Evolutionary conservation across 1,284 basidiomycete genomes (phyloP), one percentile per base, ranked within the genome.

Genomic region (Pseudozyma pruni): DNA sequence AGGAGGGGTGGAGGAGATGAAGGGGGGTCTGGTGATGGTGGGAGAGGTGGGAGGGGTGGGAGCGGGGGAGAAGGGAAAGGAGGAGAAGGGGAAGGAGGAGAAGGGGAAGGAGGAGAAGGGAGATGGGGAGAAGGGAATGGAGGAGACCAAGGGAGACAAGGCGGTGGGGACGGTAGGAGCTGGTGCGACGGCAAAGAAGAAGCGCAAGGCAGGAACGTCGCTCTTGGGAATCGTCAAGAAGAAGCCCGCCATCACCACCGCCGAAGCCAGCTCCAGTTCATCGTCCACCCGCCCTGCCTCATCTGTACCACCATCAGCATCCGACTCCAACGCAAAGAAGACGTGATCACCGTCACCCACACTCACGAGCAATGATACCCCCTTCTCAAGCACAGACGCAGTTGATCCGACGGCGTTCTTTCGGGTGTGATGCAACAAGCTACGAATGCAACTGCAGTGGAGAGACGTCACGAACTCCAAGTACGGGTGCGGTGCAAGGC

Each of bases 161-260:
- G 39, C 22, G 9, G 7, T 16, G 25, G n/a, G 17, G 19, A 23
- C 10, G 13, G 2, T 10, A 19, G 25, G 11, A 19, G 14, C 31
- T 2, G 38, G 9, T 3, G 2, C 22, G 35, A 29, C 22, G 7
- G 45, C 35, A 14, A 69, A 56, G 46, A 69, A 68, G 43, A 73
- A 73, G 39, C n/a, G 66, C 4, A 73, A 73, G 34, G 42, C 56
- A 0, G 37, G 19, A 7, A 45, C 52, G 1, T 33, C 42, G 2
- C 34, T 57, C 3, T 34, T 73, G 5, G 71, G 71, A 3, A 42
- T 73, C 8, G 54, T 73, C 33, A 63, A 58, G 43, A 73, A 69
- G 50, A 73, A 73, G 34, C 54, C 56, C 4, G 25, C 52, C 6
- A 23, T 13, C 6, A 11, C 39, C 7, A 13, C 25, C 25, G 2